These are phyloP conservation scores for Pseudotsuga menziesii DNA, from an alignment of 75 land plant genomes.

Conservation along the genomic window DNA sequence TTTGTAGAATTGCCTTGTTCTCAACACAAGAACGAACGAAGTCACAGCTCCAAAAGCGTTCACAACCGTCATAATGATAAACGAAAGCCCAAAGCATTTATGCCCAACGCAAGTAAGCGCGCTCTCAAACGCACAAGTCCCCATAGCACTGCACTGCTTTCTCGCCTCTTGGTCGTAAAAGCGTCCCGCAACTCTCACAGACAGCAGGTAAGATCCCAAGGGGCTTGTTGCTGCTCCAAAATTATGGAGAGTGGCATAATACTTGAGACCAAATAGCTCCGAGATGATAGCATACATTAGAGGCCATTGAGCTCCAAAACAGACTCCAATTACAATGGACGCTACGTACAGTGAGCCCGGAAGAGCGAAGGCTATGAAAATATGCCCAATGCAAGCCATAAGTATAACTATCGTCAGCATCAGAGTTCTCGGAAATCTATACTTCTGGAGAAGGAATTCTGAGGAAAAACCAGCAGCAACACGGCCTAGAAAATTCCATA, in stretches of 20 bases:
- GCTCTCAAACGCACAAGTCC: neutral
- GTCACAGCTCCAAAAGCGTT: constrained; percentile 34
- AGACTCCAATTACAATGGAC: constrained; percentile 45
- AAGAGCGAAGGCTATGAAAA: constrained; percentile 31
- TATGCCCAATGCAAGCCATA: neutral
- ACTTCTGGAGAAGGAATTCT: constrained; percentile 13
- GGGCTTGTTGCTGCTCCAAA: constrained; percentile 53
- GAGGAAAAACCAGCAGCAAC: constrained; percentile 51
- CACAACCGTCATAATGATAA: constrained; percentile 42
- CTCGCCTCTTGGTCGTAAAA: constrained; percentile 55
- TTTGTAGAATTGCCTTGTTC: constrained; percentile 47
- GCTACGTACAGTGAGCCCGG: constrained; percentile 41
- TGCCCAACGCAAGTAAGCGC: constrained; percentile 36
- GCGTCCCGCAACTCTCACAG: constrained; percentile 47
- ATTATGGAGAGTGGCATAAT: constrained; percentile 58
- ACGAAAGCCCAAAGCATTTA: constrained; percentile 40
- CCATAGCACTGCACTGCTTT: constrained; percentile 24
- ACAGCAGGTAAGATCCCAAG: constrained; percentile 52
- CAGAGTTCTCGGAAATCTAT: neutral
- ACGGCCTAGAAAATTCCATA: constrained; percentile 72
- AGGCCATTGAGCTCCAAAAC: constrained; percentile 52
- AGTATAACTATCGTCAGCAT: neutral
- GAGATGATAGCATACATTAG: constrained; percentile 51
- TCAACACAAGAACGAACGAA: constrained; percentile 28
- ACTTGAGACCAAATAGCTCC: constrained; percentile 64